Base-by-base conservation (phyloP, 148 eudicot species). In the Chenopodium berlandieri region DNA sequence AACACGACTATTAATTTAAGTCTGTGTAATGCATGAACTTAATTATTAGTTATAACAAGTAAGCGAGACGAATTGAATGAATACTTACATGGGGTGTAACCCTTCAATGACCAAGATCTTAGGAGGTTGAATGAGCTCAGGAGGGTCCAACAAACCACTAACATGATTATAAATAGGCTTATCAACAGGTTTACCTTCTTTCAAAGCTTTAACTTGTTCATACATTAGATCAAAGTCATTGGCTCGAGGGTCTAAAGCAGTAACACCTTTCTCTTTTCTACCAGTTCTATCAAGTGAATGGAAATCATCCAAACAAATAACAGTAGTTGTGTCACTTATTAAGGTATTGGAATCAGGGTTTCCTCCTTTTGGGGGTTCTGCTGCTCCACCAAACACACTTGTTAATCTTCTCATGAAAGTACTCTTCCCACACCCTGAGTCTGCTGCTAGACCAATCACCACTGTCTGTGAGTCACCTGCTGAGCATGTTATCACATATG, bases 91-190 rank as follows among this genome's bases (percentile, higher is more conserved):
- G 84, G 99, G 99, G 84, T 96, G 99, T 58, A 96, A 86, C 1
- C 99, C 99, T 83, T 96, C 99, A 84, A 96, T 96, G 78, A 96
- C 99, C 76, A 96, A 84, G 81, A 96, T 94, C 93, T 96, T 96
- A 46, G 99, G 99, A 25, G 99, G 97, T 82, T 92, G 89, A 78
- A 92, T 96, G 60, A 90, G 83, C 91, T 96, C 99, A 50, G 99
- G 95, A 76, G 99, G 92, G 73, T 96, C 99, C 71, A 96, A 81
- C 78, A 96, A 87, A 1, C 99, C 99, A 79, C 84, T 82, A 77
- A 96, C 99, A 89, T 96, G 99, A 68, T 96, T 96, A 47, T 96
- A 96, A 77, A 96, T 96, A 70, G 99, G 99, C 82, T 96, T 96
- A 22, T 96, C 84, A 68, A 96, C 93, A 80, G 93, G 82, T 27